A percentile compares a stretch with the other conserved stretches of the same genome.
Conservation (phyloP, 2,329 filamentous ascomycete species). For the Moelleriella libera region DNA sequence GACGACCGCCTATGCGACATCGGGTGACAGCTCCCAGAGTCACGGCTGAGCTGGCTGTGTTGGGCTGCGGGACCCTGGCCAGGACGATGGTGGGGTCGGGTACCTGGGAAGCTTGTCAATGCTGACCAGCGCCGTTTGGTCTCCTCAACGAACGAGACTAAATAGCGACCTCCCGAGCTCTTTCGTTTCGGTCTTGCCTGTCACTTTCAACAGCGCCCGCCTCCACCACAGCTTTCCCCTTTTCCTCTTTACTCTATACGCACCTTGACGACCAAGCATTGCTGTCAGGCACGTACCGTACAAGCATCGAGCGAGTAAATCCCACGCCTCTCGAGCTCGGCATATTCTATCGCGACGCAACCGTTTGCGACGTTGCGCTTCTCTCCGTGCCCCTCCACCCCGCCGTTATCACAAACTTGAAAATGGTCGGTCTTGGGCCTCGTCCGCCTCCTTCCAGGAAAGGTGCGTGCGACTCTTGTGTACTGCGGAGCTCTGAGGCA, state of each 20-base stretch:
- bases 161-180: neutral
- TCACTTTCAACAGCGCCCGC: neutral
- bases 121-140: neutral
- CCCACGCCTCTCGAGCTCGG: conserved; percentile 2
- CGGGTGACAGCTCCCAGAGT: neutral
- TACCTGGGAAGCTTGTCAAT: neutral
- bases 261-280: too few relatives aligned
- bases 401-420: conserved; percentile 16
- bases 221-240: neutral
- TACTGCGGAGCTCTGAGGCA: too few relatives aligned
- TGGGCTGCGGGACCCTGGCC: neutral
- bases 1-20: neutral
- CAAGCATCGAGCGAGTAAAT: neutral
- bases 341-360: conserved; percentile 1
- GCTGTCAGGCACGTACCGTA: neutral
- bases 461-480: conserved; percentile 38
- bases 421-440: conserved; percentile 37
- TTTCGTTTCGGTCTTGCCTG: neutral
- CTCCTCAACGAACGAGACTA: too few relatives aligned
- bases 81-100: neutral
- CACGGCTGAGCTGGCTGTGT: neutral
- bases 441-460: conserved; percentile 40
- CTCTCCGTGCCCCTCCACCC: conserved; percentile 22
- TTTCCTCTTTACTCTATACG: neutral
- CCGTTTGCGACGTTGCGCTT: conserved; percentile 1